phyloP scores from a whole-genome alignment of 352 stramenopile species.

The Peronospora belbahrii region DNA sequence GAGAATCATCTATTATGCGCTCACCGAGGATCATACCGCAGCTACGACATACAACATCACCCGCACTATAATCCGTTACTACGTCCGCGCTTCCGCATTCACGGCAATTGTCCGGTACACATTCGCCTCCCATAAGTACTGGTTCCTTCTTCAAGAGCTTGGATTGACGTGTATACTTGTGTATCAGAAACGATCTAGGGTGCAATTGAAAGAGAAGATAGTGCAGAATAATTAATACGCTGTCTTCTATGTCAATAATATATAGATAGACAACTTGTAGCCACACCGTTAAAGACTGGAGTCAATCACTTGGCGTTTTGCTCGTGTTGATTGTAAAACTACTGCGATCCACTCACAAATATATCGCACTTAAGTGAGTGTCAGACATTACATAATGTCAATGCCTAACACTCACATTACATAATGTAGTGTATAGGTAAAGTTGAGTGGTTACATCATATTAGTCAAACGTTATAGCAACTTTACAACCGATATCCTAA shows the following conservation, averaged over 20 bases:
- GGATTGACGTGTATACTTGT: not conserved
- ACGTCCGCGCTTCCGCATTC: constrained; percentile 70
- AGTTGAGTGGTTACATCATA: constrained; percentile 11
- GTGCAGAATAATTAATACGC: no score
- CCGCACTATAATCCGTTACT: constrained; percentile 71
- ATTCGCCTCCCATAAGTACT: constrained; percentile 48
- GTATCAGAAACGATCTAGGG: not conserved
- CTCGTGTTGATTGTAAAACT: constrained; percentile 13
- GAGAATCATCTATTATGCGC: constrained; percentile 83
- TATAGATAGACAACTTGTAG: no score
- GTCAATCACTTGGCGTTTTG: no score
- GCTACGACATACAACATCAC: constrained; percentile 72
- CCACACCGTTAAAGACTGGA: no score
- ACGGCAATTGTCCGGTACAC: constrained; percentile 47
- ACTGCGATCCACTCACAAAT: constrained; percentile 26
- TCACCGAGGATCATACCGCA: constrained; percentile 84
- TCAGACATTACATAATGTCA: constrained; percentile 1
- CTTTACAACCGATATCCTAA: no score
- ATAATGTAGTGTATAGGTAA: no score
- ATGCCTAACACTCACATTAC: no score
- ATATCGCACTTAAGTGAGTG: not conserved
- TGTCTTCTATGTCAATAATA: no score
- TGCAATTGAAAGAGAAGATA: constrained; percentile 11
- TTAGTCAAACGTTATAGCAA: no score
- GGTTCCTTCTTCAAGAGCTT: not conserved